phyloP scores from a whole-genome alignment of 2,329 filamentous ascomycete genomes.

The Corynespora cassiicola region DNA sequence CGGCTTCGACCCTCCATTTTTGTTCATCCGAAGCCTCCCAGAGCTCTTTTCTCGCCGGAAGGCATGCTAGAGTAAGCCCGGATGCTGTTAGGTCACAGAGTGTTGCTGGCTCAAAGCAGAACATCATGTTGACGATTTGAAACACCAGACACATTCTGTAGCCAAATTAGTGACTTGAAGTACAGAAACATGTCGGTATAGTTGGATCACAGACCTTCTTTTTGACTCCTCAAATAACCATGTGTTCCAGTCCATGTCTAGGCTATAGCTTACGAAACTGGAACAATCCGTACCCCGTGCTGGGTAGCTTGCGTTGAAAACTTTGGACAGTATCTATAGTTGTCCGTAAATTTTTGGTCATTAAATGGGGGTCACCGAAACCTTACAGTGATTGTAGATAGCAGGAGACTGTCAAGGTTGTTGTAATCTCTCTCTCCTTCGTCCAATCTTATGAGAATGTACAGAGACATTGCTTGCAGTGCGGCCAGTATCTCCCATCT shows the following conservation, averaged over 20 bases:
- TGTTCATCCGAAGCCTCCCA: conserved; percentile 51
- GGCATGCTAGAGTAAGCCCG: conserved; percentile 50
- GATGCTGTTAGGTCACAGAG: conserved; percentile 44
- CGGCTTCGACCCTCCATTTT: conserved; percentile 43
- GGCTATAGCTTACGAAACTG: too few relatives aligned
- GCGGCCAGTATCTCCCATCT: conserved; percentile 50
- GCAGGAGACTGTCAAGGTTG: conserved; percentile 48
- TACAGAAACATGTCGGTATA: conserved; percentile 10
- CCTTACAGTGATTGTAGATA: conserved; percentile 45
- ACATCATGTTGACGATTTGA: conserved; percentile 50
- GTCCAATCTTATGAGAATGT: conserved; percentile 50
- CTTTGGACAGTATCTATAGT: too few relatives aligned
- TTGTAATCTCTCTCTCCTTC: conserved; percentile 55
- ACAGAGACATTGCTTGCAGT: conserved; percentile 54
- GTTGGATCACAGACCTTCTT: conserved; percentile 33
- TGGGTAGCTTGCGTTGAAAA: too few relatives aligned
- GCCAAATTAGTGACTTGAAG: neutral
- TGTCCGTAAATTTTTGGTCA: neutral
- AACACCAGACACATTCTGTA: conserved; percentile 50
- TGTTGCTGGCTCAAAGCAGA: conserved; percentile 50
- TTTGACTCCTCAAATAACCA: conserved; percentile 53
- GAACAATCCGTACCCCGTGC: too few relatives aligned
- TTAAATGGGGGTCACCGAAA: conserved; percentile 6
- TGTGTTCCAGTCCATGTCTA: conserved; percentile 43
- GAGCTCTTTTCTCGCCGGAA: conserved; percentile 51